Base-by-base conservation (phyloP, 106 monocot genomes). In the Phalaenopsis equestris region DNA sequence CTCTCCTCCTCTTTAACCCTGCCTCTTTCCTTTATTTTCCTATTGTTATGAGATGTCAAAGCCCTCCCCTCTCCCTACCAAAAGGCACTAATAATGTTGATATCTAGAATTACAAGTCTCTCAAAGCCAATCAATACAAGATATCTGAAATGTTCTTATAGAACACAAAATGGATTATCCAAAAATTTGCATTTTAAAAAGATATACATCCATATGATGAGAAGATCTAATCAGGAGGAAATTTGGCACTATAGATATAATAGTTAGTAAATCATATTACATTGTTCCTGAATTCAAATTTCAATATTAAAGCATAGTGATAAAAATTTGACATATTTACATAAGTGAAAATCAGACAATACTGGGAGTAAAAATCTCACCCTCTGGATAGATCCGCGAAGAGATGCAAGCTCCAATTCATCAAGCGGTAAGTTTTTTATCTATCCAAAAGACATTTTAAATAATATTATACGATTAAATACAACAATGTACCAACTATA, bases 351-450 rank as follows among this genome's bases (percentile, higher is more conserved):
- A 77, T 76, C 68, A 45, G 5, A 76, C 1, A 14, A 77, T 36
- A 45, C 24, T 56, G 43, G 45, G 2, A 45, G 36, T 23, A 36
- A 36, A 30, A 58, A 77, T 4, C 81, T 83, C 79, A 97, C 94
- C 90, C 82, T 92, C 37, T 98, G 97, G 79, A 98, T 86, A 43
- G 86, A 89, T 87, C 97, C 97, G 57, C 97, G 92, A 78, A 94
- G 86, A 85, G 97, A 98, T 76, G 97, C 94, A 82, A 98, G 90
- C 81, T 98, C 97, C 87, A 98, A 78, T 80, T 98, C 97, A 92
- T 98, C 97, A 81, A 98, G 94, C 73, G 97, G 92, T 80, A 98
- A 87, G 80, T 98, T 83, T 17, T 91, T 84, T 57, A 98, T 87
- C 97, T 97, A 84, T 73, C 12, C 75, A 79, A 47, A 87, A 79